A percentile compares a stretch with the other conserved stretches of the same genome.
Evolutionary conservation across 106 monocot species (phyloP).

Genomic region (Dioscorea zingiberensis): DNA sequence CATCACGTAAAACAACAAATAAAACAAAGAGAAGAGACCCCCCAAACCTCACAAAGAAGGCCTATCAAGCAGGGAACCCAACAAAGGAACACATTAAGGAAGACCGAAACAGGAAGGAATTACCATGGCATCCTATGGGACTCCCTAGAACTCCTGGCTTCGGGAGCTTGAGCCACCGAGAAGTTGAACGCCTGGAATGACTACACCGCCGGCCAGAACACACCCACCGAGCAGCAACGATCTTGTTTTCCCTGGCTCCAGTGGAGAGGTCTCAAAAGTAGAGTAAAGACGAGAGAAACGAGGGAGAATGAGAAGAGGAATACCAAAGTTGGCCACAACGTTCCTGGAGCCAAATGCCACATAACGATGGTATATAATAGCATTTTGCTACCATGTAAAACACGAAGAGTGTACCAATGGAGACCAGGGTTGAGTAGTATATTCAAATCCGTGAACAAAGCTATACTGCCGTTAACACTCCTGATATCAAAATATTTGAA

Average conservation of each 20-base stretch:
- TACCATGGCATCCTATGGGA: constrained; percentile 92
- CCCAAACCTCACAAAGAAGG: constrained; percentile 59
- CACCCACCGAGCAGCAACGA: constrained; percentile 25
- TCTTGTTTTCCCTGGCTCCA: constrained; percentile 19
- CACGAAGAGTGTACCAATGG: constrained; percentile 96
- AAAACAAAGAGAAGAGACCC: constrained; percentile 47
- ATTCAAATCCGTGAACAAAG: constrained; percentile 72
- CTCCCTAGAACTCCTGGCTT: constrained; percentile 88
- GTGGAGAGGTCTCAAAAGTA: constrained; percentile 60
- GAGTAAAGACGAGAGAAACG: constrained; percentile 46
- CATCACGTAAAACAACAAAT: constrained; percentile 50
- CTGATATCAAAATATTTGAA: constrained; percentile 22
- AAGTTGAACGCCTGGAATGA: constrained; percentile 34
- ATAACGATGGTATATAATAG: constrained; percentile 77
- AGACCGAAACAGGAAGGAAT: constrained; percentile 74
- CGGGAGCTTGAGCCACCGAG: constrained; percentile 41
- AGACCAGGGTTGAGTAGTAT: constrained; percentile 82
- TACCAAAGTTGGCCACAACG: constrained; percentile 33
- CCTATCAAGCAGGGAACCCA: constrained; percentile 71
- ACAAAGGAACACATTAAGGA: constrained; percentile 75
- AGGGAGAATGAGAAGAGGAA: constrained; percentile 67
- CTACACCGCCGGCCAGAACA: constrained; percentile 12
- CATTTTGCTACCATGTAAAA: constrained; percentile 99
- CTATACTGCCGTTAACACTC: constrained; percentile 65
- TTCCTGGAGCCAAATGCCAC: constrained; percentile 32